Base-by-base conservation (phyloP, 352 stramenopile species). In the Phytophthora fragariae region DNA sequence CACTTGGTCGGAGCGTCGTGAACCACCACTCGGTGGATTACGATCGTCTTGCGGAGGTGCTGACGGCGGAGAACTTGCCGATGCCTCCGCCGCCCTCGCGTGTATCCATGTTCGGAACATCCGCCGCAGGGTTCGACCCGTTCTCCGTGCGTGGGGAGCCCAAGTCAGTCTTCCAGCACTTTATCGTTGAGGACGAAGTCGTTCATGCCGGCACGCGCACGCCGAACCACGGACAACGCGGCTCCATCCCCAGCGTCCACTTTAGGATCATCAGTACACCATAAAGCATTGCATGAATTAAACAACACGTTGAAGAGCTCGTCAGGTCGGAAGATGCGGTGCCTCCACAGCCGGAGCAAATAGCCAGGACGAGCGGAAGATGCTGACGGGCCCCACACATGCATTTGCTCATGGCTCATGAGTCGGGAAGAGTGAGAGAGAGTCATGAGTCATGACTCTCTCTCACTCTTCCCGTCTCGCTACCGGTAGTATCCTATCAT, bases 61-160 rank as follows among this genome's bases (percentile, higher is more conserved):
- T 86, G 2, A 69, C 67, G 0, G 66, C 71, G 10, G 77, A 84
- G 55, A 83, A 83, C 7, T 54, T 85, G 39, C 77, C 80, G 27
- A 73, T 86, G 68, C 80, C 80, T 5, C 80, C 80, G 11, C 80
- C 84, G 2, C 84, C 84, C 11, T 79, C 82, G 46, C 84, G 84
- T 72, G 84, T 92, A 52, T 84, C 80, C 35, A 90, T 92, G 84
- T 92, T 88, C 56, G 84, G 84, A 62, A 84, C 76, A n/a, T 86
- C 79, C 5, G 77, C 57, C 2, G 74, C 73, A 11, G 75, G 71
- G 3, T 80, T 81, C 63, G 82, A 92, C 47, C 84, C 84, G 47
- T 92, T 92, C 60, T 52, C 73, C 6, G 74, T 68, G 15, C 76
- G 74, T 7, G 56, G 67, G 57, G 62, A 50, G 58, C 61, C 69